Conservation (phyloP, 768 basidiomycete genomes). For the Chlorophyllum brunneum region DNA sequence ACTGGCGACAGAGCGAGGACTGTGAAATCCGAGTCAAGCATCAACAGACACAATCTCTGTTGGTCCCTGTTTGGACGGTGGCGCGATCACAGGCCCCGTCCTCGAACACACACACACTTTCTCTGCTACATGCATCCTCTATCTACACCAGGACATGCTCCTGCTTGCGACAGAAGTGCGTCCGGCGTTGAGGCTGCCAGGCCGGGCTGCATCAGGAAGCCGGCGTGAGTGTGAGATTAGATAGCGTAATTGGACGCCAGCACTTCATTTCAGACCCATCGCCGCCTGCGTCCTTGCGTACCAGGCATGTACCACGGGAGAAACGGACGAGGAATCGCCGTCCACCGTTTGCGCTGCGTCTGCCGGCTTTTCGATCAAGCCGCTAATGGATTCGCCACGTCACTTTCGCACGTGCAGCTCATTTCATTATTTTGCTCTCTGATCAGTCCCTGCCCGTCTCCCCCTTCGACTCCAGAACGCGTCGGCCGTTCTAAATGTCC, state of each 20-base stretch:
- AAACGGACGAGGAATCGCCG: too few species aligned
- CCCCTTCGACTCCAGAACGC: conserved; percentile 11
- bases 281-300: too few species aligned
- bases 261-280: conserved; percentile 8
- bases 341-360: background rate
- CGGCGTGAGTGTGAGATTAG: conserved; percentile 24
- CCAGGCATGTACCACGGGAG: too few species aligned
- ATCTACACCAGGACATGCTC: background rate
- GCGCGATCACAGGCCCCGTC: conserved; percentile 18
- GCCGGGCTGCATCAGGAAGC: conserved; percentile 2
- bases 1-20: conserved; percentile 19
- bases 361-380: conserved; percentile 9
- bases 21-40: too few species aligned
- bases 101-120: background rate
- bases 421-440: conserved; percentile 16
- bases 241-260: conserved; percentile 30
- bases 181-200: background rate
- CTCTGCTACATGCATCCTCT: background rate
- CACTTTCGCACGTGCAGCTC: conserved; percentile 33
- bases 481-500: conserved; percentile 17
- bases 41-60: conserved; percentile 28
- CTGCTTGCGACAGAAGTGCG: background rate
- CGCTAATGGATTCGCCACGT: conserved; percentile 32
- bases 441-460: conserved; percentile 1
- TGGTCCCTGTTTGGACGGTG: conserved; percentile 36